A percentile compares a stretch with the other conserved stretches of the same genome.
phyloP scores from a whole-genome alignment of 495 filamentous ascomycete genomes.

The Penicillium bialowiezense region DNA sequence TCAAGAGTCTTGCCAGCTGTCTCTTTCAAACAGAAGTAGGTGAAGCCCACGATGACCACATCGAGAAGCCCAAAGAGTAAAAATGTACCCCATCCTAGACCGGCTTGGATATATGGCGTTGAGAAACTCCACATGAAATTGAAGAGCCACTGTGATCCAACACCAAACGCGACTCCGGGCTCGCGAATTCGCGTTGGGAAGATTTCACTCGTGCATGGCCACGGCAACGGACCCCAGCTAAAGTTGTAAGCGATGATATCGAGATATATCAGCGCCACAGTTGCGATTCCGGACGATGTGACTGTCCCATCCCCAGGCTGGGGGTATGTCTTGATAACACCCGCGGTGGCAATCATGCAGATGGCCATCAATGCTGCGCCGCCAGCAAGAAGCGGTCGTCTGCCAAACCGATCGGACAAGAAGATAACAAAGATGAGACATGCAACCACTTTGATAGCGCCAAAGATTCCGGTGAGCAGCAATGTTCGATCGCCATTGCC shows the following conservation, averaged over 20 bases:
- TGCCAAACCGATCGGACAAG: slow-evolving; percentile 56
- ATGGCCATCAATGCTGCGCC: slow-evolving; percentile 50
- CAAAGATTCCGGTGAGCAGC: slow-evolving; percentile 51
- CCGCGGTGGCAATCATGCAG: slow-evolving; percentile 55
- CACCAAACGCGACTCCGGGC: slow-evolving; percentile 44
- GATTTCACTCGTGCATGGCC: slow-evolving; percentile 43
- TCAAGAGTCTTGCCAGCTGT: slow-evolving; percentile 72
- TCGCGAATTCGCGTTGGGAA: slow-evolving; percentile 51
- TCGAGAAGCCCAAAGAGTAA: slow-evolving; percentile 45
- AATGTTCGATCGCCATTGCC: slow-evolving; percentile 36
- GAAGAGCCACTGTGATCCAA: slow-evolving; percentile 52
- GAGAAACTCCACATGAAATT: slow-evolving; percentile 53
- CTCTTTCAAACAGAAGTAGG: slow-evolving; percentile 51
- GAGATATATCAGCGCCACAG: slow-evolving; percentile 49
- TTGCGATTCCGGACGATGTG: slow-evolving; percentile 38
- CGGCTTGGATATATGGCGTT: slow-evolving; percentile 50
- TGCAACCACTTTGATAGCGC: slow-evolving; percentile 47
- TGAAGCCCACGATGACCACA: slow-evolving; percentile 38
- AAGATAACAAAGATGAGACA: slow-evolving; percentile 50
- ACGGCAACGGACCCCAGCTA: slow-evolving; percentile 38
- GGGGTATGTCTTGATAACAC: slow-evolving; percentile 51
- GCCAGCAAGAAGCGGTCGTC: slow-evolving; percentile 48
- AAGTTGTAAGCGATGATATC: slow-evolving; percentile 45
- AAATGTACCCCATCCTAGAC: slow-evolving; percentile 50
- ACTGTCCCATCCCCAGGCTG: slow-evolving; percentile 33